A percentile compares a stretch with the other conserved stretches of the same genome.
Conservation (phyloP, 768 basidiomycete species). For the Phylloporus sp. region DNA sequence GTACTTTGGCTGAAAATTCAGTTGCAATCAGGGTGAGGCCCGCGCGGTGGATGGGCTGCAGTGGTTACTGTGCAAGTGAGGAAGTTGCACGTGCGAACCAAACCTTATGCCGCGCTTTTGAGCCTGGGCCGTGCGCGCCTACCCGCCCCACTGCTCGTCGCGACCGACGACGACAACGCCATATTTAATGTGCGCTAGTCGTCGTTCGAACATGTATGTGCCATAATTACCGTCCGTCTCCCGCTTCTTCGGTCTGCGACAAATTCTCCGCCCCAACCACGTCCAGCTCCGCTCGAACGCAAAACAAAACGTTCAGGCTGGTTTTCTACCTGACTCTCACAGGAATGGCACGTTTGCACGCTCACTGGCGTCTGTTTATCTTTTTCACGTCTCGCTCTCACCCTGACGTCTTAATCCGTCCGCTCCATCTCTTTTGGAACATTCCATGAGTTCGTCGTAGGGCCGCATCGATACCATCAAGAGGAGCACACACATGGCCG, state of each 20-base stretch:
- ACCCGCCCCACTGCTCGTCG: conserved; percentile 9
- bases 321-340: too few species aligned
- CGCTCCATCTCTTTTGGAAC: neutral
- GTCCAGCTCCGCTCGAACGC: conserved; percentile 33
- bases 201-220: conserved; percentile 10
- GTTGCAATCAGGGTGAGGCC: conserved; percentile 3
- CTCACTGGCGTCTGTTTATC: too few species aligned
- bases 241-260: conserved; percentile 18
- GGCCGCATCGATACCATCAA: neutral
- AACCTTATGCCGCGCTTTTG: conserved; percentile 27
- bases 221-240: conserved; percentile 24
- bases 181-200: neutral
- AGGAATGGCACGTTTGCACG: too few species aligned
- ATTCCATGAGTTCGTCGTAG: neutral
- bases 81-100: conserved; percentile 32
- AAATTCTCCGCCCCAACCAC: conserved; percentile 34
- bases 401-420: too few species aligned
- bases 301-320: neutral
- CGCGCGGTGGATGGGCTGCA: conserved; percentile 12
- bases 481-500: neutral
- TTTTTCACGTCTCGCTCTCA: too few species aligned
- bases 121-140: conserved; percentile 25
- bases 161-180: conserved; percentile 19
- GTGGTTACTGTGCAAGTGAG: conserved; percentile 28
- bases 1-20: conserved; percentile 10